Percentiles rank a stretch among this genome's conserved stretches.
phyloP scores from a whole-genome alignment of 1,139 yeast species.

The Candida smagusa region DNA sequence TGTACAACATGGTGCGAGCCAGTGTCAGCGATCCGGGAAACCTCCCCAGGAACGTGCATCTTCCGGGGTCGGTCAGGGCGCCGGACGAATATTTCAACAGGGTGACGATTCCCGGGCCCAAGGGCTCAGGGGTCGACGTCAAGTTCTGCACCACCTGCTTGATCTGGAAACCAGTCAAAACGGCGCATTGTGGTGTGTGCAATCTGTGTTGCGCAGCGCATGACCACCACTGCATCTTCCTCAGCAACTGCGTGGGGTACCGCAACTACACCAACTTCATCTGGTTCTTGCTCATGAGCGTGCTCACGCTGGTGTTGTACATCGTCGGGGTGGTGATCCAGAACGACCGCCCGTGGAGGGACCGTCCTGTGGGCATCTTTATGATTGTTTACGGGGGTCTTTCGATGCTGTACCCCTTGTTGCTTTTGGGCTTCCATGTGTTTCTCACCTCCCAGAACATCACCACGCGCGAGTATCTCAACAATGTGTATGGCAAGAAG shows the following conservation, averaged over 20 bases:
- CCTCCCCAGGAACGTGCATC: constrained; percentile 66
- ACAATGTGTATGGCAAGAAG: constrained; percentile 26
- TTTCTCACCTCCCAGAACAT: constrained; percentile 55
- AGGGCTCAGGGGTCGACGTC: constrained; percentile 37
- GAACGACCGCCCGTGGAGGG: constrained; percentile 10
- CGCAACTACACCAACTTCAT: constrained; percentile 34
- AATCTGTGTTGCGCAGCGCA: constrained; percentile 43
- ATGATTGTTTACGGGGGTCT: constrained; percentile 46
- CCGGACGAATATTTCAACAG: constrained; percentile 66
- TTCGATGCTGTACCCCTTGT: constrained; percentile 49
- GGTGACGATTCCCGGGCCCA: constrained; percentile 50
- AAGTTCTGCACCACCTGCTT: constrained; percentile 46
- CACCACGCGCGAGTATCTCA: constrained; percentile 68
- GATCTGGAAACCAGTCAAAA: constrained; percentile 46
- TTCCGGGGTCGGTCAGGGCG: constrained; percentile 25
- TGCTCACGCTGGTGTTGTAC: constrained; percentile 17
- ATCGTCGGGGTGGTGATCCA: constrained; percentile 24
- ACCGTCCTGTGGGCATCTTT: constrained; percentile 44
- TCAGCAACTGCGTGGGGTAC: constrained; percentile 41
- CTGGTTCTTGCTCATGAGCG: constrained; percentile 36
- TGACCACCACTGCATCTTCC: constrained; percentile 41
- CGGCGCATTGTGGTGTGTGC: constrained; percentile 44
- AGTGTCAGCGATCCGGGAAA: constrained; percentile 69
- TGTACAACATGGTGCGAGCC: constrained; percentile 50
- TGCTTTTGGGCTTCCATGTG: constrained; percentile 52